These are phyloP conservation scores for Gentiana dahurica DNA, from an alignment of 257 asterid species.

Conservation along the genomic window DNA sequence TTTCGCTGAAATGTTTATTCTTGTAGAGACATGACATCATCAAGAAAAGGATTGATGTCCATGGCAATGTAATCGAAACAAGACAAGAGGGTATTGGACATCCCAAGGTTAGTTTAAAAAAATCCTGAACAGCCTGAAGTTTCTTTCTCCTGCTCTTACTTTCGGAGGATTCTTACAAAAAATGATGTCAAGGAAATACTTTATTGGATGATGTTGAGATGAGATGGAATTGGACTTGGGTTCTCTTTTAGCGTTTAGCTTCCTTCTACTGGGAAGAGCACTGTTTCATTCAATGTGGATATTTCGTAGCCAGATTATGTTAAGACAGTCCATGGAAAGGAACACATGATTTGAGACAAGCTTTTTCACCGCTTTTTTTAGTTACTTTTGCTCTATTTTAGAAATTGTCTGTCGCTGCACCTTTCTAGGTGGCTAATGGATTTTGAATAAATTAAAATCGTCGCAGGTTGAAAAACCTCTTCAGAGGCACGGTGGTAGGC, in stretches of 20 bases:
- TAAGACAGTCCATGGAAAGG: too few species aligned
- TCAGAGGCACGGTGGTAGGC: conserved; percentile 96
- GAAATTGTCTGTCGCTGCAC: background rate
- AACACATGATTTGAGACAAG: too few species aligned
- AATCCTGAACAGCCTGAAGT: background rate
- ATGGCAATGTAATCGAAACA: conserved; percentile 86
- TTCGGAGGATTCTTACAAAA: background rate
- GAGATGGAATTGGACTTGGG: background rate
- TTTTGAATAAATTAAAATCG: background rate
- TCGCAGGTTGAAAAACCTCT: conserved; percentile 70
- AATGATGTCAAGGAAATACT: background rate
- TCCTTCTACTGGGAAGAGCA: background rate
- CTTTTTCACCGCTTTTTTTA: background rate
- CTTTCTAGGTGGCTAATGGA: background rate
- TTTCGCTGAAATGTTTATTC: conserved; percentile 11
- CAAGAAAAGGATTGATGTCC: conserved; percentile 84
- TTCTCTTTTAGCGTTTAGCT: background rate
- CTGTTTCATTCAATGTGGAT: background rate
- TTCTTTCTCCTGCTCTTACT: background rate
- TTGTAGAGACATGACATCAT: conserved; percentile 92
- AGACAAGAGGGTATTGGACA: conserved; percentile 86
- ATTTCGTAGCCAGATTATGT: background rate
- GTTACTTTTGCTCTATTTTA: background rate
- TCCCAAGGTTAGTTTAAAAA: conserved; percentile 52
- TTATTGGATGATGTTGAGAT: background rate